Base-by-base conservation (phyloP, 75 land plant species). In the Selaginella tamariscina region DNA sequence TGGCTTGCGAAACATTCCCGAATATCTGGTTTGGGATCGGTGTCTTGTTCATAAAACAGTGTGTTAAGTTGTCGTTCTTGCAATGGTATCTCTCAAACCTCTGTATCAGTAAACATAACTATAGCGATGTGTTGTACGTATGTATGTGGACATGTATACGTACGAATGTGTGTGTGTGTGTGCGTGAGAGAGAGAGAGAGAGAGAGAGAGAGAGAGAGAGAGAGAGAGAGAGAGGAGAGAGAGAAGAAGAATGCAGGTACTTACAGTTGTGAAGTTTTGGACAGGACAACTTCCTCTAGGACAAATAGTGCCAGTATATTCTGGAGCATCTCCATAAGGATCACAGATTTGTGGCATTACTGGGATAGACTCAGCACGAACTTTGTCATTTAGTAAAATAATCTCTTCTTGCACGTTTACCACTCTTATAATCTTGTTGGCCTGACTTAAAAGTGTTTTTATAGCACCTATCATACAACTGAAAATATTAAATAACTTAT, bases 261-360 rank as follows among this genome's bases (percentile, higher is more conserved):
- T 59, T 31, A 70, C 71, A 8, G 71, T 56, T 15, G 55, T 18
- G 22, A 70, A 70, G 30, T 56, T 70, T 20, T 56, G 56, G 23
- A 70, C 30, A 28, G 55, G 49, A 56, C 71, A 54, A 22, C 26
- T 27, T 27, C 31, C 31, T 13, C 32, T 22, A 21, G 65, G 20
- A 59, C 71, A 70, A 31, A 1, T 31, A 1, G 1, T 28, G 1
- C 1, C 39, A 23, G 2, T 29, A 56, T 56, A 70, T 5, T 56
- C 64, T 15, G 71, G 71, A 0, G 71, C 30, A 22, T 55, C 64
- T 31, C 71, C 71, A 59, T 31, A 70, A 27, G 71, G 71, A 30
- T 70, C 71, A 59, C 71, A 70, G 11, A 70, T 54, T 24, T 30
- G 32, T 30, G 55, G 55, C 24, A 70, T 39, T 5, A 39, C 49